phyloP scores from a whole-genome alignment of 2,329 filamentous ascomycete genomes.

The Apiospora koreana region DNA sequence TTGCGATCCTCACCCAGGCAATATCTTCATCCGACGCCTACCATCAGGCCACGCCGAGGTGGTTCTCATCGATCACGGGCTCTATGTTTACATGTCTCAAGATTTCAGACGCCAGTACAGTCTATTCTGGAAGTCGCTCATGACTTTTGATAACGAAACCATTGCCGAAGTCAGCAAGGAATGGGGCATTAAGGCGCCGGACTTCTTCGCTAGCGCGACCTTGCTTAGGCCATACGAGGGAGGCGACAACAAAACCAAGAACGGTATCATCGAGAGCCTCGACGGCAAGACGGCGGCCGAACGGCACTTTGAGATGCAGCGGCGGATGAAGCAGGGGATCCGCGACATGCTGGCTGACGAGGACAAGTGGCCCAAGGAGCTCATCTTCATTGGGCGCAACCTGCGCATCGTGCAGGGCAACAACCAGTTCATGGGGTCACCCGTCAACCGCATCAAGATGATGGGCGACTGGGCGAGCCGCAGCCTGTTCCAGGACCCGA shows the following conservation, averaged over 20 bases:
- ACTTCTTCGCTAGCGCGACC: conserved; percentile 89
- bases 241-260: conserved; percentile 68
- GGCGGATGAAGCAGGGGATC: conserved; percentile 71
- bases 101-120: conserved; percentile 85
- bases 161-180: conserved; percentile 69
- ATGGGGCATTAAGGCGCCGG: conserved; percentile 88
- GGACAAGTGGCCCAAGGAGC: conserved; percentile 84
- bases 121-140: conserved; percentile 88
- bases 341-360: conserved; percentile 77
- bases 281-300: conserved; percentile 62
- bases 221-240: conserved; percentile 89
- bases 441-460: conserved; percentile 91
- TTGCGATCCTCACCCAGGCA: conserved; percentile 95
- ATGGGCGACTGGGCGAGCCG: conserved; percentile 88
- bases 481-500: conserved; percentile 74
- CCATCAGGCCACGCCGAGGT: conserved; percentile 83
- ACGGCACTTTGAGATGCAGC: conserved; percentile 87
- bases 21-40: conserved; percentile 90
- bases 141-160: conserved; percentile 89
- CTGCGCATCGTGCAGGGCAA: conserved; percentile 92
- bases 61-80: conserved; percentile 93
- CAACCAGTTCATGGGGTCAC: conserved; percentile 86
- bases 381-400: conserved; percentile 90
- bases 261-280: conserved; percentile 66
- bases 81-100: conserved; percentile 89